Evolutionary conservation across 345 rosid species (phyloP), one percentile per base, ranked within the genome.

Genomic region (Populus davidiana): DNA sequence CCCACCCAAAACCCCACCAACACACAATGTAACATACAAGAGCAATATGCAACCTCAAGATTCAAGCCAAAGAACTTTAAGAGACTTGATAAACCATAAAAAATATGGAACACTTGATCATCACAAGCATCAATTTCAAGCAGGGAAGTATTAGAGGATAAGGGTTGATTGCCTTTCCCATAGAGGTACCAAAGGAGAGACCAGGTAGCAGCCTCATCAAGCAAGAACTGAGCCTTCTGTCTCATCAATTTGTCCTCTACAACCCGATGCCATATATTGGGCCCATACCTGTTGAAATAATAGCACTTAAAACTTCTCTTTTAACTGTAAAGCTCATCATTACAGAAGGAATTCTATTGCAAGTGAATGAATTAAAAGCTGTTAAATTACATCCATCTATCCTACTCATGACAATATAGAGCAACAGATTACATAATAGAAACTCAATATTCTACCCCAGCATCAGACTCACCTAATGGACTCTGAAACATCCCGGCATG

Each of bases 131-230:
- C 49, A 79, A 31, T 38, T 69, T n/a, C 54, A 74, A 52, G 49
- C 68, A 62, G n/a, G 33, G 69, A 77, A 69, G 8, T 59, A 36
- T n/a, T 31, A 73, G 29, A 79, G 79, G 81, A 76, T 49, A 82
- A 44, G 78, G 85, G 80, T 80, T 63, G 72, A 79, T 91, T 87
- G 83, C 99, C 96, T 96, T 96, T 96, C 76, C 99, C 99, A 86
- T 90, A 96, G 54, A 96, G 86, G 83, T 88, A 87, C 99, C 99
- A 96, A 72, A 96, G 77, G 72, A 96, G 99, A 64, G 98, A 96
- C 99, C 99, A 96, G 43, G 99, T 86, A 36, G 98, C 98, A 52
- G 98, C 98, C 92, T 96, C 99, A 52, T 94, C 97, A 73, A 93
- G 96, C 83, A 96, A 85, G 76, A 92, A 85, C 79, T 91, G 97